Evolutionary conservation across 2,329 filamentous ascomycete genomes (phyloP), one percentile per base, ranked within the genome.

Genomic region (Epichloe hybrida): DNA sequence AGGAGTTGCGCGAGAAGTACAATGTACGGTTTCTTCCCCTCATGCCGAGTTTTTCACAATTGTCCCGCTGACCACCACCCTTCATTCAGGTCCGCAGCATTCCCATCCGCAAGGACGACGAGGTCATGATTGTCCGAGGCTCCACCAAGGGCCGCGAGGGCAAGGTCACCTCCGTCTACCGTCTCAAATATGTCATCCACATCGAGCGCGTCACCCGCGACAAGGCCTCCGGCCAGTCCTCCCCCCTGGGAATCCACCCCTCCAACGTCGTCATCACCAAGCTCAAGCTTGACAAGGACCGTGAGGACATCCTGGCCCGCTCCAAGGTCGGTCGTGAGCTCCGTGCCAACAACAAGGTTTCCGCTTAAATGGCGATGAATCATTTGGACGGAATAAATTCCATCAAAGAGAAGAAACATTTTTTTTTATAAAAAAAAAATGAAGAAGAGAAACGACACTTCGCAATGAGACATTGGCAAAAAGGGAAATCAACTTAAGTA

Each of bases 1-100:
- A 95, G 81, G 93, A 98, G 79, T 83, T 98, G 71, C 85, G 89
- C 70, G 90, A 95, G 77, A 93, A 98, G 84, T 87, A 98, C 86
- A 95, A 95, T 75, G 93, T 96, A 80, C 62, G 86, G 36, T 70
- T 52, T 52, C 36, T 45, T 4, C 20, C 11, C 9, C 13, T 7
- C 36, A 38, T 7, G 13, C 36, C 13, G 13, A 13, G 36, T n/a
- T 13, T 5, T 13, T 1, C 36, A 7, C 5, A n/a, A 38, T 3
- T 20, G 4, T 13, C 42, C 2, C 9, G 39, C 45, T 47, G 21
- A 47, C 45, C 17, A 23, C 7, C 35, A 23, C 20, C 35, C 17
- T 13, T 9, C 9, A 4, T n/a, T 54, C 59, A 94, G 88, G 88
- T 95, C 73, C 88, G 88, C 79, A 84, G 83, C 73, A 95, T 96